Percentiles rank a stretch among this genome's conserved stretches.
phyloP scores from a whole-genome alignment of 352 stramenopile genomes.

The Pythium biforme region DNA sequence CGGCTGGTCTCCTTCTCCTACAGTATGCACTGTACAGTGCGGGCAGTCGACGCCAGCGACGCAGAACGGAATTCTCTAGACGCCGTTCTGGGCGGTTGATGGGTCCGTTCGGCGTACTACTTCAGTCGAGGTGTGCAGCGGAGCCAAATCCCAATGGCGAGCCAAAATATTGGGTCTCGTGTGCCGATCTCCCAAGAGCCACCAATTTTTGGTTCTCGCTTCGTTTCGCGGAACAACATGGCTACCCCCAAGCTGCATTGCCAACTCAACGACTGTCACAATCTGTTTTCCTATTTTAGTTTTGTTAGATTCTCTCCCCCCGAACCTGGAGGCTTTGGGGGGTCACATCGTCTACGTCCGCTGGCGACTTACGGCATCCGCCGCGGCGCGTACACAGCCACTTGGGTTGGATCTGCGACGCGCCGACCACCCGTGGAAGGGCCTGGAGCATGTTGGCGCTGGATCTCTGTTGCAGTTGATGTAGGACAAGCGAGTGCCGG shows the following conservation, averaged over 20 bases:
- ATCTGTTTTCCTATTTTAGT: neutral
- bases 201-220: neutral
- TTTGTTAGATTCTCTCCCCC: neutral
- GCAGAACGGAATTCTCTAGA: neutral
- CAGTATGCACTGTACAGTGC: too few species aligned
- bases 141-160: neutral
- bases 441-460: neutral
- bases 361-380: neutral
- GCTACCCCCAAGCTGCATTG: neutral
- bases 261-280: neutral
- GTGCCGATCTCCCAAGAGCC: neutral
- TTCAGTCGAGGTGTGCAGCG: neutral
- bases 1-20: too few species aligned
- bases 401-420: neutral
- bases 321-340: neutral
- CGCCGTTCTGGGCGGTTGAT: too few species aligned
- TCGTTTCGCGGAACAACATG: too few species aligned
- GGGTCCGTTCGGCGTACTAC: neutral
- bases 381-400: neutral
- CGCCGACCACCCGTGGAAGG: neutral
- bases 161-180: neutral
- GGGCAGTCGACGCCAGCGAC: neutral
- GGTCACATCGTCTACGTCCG: too few species aligned
- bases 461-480: neutral
- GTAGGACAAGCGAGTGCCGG: neutral